Base-by-base conservation (phyloP, 2,329 filamentous ascomycete species). In the Ramularia collo-cygni region DNA sequence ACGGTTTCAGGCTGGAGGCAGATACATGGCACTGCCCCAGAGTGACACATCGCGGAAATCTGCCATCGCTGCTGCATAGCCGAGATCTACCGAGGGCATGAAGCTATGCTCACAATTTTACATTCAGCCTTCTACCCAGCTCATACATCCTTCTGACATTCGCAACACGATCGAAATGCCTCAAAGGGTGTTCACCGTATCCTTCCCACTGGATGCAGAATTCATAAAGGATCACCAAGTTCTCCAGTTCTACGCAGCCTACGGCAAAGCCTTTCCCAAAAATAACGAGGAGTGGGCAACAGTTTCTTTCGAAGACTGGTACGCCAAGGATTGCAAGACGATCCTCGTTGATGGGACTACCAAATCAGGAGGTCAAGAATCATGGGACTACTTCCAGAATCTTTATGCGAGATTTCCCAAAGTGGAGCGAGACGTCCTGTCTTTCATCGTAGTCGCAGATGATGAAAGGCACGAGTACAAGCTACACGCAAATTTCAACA, bases 201-300 rank as follows among this genome's bases (percentile, higher is more conserved):
- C 21, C 21, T 31, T 38, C 13, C 40, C 40, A 29, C 28, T 43
- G 35, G 28, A 28, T 13, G 29, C 31, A 12, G 15, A 26, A 15
- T 26, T 26, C 5, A 8, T 35, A 2, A n/a, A 12, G 12, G 24
- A 17, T 17, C 41, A 47, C 31, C 37, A 35, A 12, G 41, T 38
- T 4, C 39, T 45, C 6, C 17, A 35, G 26, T 45, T 45, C 40
- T 43, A 40, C 37, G 14, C 21, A 29, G 19, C 27, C 29, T 48
- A 45, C 39, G 39, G 32, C 34, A 35, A 38, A 19, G 40, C 31
- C 8, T 48, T 48, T 27, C 45, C 45, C 28, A 43, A 42, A 29
- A 48, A 36, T 2, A 12, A 9, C 6, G 32, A 37, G 19, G 30
- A 44, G 33, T 43, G 42, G 45, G 12, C 3, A 9, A 32, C 34